Evolutionary conservation across 305 asterid species (phyloP), one percentile per base, ranked within the genome.

Genomic region (Ilex paraguariensis): DNA sequence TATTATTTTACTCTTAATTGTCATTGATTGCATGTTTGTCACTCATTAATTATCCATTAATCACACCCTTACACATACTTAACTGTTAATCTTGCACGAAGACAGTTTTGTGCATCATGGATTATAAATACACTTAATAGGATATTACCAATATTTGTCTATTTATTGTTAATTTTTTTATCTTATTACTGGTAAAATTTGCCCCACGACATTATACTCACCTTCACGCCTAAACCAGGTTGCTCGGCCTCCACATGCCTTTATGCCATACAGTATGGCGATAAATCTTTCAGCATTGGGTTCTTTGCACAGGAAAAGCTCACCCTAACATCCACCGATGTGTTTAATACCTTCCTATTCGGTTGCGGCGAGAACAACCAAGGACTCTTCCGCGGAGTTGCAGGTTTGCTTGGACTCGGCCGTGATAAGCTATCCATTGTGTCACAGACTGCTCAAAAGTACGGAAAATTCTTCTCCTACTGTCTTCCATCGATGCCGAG

Each of bases 291-390:
- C 70, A 81, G 87, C 4, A 13, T 59, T 0, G 90, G 87, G 13
- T 81, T 52, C 59, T 40, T 84, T 62, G 79, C 84, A 67, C 62
- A 48, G 56, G 90, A 84, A 54, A 10, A 74, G 0, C 75, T 84
- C 3, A 77, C 48, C 63, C 63, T 81, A n/a, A 83, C 82, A 4
- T 5, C 56, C 5, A 3, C 81, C 3, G 81, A 77, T 10, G 70
- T 74, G 1, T 75, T 79, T 10, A 57, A 80, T 0, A 57, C 54
- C 10, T 84, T 84, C 53, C 70, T 71, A 51, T 84, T 81, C 10
- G 90, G 90, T 8, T 84, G 90, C 53, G 90, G 90, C 0, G 76
- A 84, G 46, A 73, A 81, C 57, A 84, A 81, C 60, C 28, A 60
- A 1, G 90, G 90, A 62, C 67, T 84, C 15, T 84, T 84, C 17